phyloP scores from a whole-genome alignment of 2,329 filamentous ascomycete genomes.

The Epichloe elymi region DNA sequence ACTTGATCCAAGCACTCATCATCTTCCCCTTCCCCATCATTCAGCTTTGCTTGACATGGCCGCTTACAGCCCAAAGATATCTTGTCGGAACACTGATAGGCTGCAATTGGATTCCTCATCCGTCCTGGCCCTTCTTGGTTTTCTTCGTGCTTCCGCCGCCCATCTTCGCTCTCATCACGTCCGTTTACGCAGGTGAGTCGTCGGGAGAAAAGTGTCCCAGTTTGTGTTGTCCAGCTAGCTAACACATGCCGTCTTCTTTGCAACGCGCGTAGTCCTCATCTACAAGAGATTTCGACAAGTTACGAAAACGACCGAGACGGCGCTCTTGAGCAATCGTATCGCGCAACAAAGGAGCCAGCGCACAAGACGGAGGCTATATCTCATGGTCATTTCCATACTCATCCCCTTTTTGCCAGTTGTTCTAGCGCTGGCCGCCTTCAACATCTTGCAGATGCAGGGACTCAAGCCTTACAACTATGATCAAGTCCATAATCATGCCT shows the following conservation, averaged over 20 bases:
- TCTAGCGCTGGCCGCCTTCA: conserved; percentile 26
- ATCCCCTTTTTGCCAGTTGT: conserved; percentile 37
- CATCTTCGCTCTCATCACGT: conserved; percentile 28
- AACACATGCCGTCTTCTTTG: not conserved
- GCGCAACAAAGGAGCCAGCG: conserved; percentile 31
- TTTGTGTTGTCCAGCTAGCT: not conserved
- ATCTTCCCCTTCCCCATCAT: conserved; percentile 41
- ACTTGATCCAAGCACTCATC: conserved; percentile 35
- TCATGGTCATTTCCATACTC: conserved; percentile 40
- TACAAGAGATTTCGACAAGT: conserved; percentile 36
- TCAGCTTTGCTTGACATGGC: conserved; percentile 34
- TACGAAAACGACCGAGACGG: conserved; percentile 25
- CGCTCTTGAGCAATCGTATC: conserved; percentile 26
- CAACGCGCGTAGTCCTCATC: conserved; percentile 24
- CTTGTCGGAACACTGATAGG: conserved; percentile 35
- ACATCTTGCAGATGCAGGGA: conserved; percentile 21
- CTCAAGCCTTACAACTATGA: conserved; percentile 27
- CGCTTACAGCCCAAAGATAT: conserved; percentile 34
- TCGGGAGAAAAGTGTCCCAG: not conserved
- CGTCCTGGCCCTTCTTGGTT: conserved; percentile 33
- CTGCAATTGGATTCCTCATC: conserved; percentile 30
- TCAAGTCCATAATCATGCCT: conserved; percentile 24
- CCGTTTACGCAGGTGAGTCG: conserved; percentile 31
- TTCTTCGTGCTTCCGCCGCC: conserved; percentile 35
- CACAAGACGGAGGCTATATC: conserved; percentile 38